Percentiles rank a stretch among this genome's conserved stretches.
phyloP scores from a whole-genome alignment of 371 early-diverging fungal species.

The Syncephalastrum racemosum region DNA sequence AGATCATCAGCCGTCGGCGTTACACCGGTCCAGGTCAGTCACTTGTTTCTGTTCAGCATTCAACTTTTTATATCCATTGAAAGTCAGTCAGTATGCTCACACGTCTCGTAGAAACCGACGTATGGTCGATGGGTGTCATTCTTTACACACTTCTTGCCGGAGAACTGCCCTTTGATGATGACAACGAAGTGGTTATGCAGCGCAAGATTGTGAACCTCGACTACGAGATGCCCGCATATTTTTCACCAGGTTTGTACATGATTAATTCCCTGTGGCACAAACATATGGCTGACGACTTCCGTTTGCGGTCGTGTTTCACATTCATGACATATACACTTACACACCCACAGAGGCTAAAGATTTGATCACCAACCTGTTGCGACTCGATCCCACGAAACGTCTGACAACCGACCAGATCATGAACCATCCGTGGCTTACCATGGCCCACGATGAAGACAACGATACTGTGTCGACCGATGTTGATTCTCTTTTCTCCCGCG shows the following conservation, averaged over 20 bases:
- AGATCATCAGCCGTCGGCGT: slow-evolving; percentile 73
- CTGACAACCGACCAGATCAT: slow-evolving; percentile 65
- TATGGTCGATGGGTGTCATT: slow-evolving; percentile 88
- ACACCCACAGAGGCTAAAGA: slow-evolving; percentile 40
- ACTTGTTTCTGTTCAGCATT: neutral
- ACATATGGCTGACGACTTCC: too few relatives aligned
- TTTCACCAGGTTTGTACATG: slow-evolving; percentile 49
- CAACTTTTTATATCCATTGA: too few relatives aligned
- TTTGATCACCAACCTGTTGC: slow-evolving; percentile 59
- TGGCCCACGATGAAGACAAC: slow-evolving; percentile 30
- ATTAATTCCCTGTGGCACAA: too few relatives aligned
- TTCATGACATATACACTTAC: neutral
- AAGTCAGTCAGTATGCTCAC: neutral
- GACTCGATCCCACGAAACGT: slow-evolving; percentile 66
- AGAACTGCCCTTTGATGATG: slow-evolving; percentile 84
- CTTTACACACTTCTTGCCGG: slow-evolving; percentile 82
- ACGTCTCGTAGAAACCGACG: slow-evolving; percentile 67
- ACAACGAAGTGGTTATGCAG: slow-evolving; percentile 68
- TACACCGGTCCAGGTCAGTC: slow-evolving; percentile 74
- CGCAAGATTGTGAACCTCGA: slow-evolving; percentile 73
- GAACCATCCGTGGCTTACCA: slow-evolving; percentile 68
- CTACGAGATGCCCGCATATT: slow-evolving; percentile 69
- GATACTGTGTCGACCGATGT: slow-evolving; percentile 27
- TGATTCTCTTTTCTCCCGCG: slow-evolving; percentile 28
- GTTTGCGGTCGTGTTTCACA: too few relatives aligned